These are phyloP conservation scores for Pseudogymnoascus sp. DNA, from an alignment of 2,329 filamentous ascomycete genomes.

Conservation along the genomic window DNA sequence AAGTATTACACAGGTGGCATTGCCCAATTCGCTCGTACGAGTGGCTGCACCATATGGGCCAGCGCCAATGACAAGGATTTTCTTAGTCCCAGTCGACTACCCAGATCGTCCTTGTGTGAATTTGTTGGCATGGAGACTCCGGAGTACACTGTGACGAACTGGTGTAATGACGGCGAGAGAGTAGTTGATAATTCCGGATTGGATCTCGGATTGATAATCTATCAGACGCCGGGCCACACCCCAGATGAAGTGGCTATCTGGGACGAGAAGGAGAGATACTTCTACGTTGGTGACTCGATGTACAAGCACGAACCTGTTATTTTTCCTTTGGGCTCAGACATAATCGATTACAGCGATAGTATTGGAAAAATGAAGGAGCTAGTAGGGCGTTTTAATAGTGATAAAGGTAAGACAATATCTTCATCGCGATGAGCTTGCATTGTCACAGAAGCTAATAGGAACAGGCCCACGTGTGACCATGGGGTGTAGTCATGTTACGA, in stretches of 20 bases:
- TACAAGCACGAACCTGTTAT: slow-evolving; percentile 31
- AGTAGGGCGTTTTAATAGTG: not conserved
- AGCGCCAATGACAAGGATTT: slow-evolving; percentile 27
- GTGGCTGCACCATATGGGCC: slow-evolving; percentile 25
- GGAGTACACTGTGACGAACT: slow-evolving; percentile 34
- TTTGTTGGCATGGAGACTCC: slow-evolving; percentile 32
- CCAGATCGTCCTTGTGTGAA: slow-evolving; percentile 35
- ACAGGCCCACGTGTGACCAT: not conserved
- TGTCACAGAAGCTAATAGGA: not conserved
- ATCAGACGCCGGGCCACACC: slow-evolving; percentile 41
- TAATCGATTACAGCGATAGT: not conserved
- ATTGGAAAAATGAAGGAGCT: not conserved
- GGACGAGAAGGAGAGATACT: slow-evolving; percentile 35
- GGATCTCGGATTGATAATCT: slow-evolving; percentile 33
- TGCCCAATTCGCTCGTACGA: slow-evolving; percentile 27
- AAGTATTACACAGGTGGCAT: slow-evolving; percentile 29
- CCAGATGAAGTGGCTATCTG: slow-evolving; percentile 40
- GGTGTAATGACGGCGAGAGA: slow-evolving; percentile 26
- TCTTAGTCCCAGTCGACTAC: slow-evolving; percentile 8
- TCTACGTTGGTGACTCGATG: slow-evolving; percentile 41
- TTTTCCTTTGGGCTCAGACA: not conserved
- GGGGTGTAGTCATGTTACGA: not conserved
- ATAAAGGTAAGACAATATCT: not conserved
- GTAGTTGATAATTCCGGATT: not conserved
- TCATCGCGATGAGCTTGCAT: not conserved